A percentile compares a stretch with the other conserved stretches of the same genome.
Evolutionary conservation across 305 asterid genomes (phyloP).

Genomic region (Fraxinus latifolia): DNA sequence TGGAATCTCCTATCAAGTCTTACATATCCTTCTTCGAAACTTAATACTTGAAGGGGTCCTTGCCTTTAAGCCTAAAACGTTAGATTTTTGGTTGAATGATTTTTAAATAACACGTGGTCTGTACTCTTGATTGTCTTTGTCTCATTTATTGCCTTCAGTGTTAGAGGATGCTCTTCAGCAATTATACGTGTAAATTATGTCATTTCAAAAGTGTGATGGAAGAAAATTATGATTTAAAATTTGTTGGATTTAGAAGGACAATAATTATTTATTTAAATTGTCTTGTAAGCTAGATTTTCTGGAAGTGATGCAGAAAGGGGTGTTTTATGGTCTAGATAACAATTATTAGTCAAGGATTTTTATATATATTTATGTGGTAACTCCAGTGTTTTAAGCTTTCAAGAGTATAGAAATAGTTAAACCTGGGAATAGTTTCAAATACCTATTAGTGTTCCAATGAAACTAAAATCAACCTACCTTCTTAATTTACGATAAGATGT

Average conservation of each 20-base stretch:
- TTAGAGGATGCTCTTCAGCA: not conserved
- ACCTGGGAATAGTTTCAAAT: not conserved
- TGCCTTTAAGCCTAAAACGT: not conserved
- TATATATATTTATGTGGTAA: not conserved
- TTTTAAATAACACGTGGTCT: not conserved
- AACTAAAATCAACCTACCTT: not conserved
- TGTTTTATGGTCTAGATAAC: not conserved
- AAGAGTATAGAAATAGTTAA: not conserved
- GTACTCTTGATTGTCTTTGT: not conserved
- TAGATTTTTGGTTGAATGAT: not conserved
- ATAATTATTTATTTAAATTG: not conserved
- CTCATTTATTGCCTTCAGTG: not conserved
- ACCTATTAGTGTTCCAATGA: not conserved
- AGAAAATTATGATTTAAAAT: not conserved
- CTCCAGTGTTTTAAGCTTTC: not conserved
- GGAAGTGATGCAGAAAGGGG: not conserved
- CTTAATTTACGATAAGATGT: not conserved
- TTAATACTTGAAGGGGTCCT: not conserved
- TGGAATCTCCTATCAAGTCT: not conserved
- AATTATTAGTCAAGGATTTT: not conserved
- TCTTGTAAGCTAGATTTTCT: not conserved
- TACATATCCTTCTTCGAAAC: not conserved
- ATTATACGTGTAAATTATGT: not conserved
- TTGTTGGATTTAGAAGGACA: not conserved
- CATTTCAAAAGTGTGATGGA: not conserved